A percentile compares a stretch with the other conserved stretches of the same genome.
Conservation (phyloP, 129 eudicot genomes). For the Daucus carota region DNA sequence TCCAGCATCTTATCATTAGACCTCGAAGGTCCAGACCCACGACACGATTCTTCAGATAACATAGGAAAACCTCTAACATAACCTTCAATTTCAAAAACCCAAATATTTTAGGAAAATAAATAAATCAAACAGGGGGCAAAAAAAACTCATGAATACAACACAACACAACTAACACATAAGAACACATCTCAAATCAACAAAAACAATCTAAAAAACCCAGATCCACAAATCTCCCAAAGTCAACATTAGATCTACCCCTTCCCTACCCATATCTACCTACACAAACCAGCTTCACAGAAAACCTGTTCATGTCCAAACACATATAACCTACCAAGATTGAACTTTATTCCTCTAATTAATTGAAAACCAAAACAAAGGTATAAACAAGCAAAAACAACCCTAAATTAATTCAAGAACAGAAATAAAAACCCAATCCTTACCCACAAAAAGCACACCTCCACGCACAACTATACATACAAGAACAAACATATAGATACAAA, state of each 20-base stretch:
- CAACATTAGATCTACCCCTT: slow-evolving; percentile 42
- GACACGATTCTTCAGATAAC: slow-evolving; percentile 45
- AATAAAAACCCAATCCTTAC: not conserved
- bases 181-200: not conserved
- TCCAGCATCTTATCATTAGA: slow-evolving; percentile 35
- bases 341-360: not conserved
- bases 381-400: not conserved
- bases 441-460: slow-evolving; percentile 11
- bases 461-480: not conserved
- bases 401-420: not conserved
- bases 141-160: not conserved
- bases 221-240: slow-evolving; percentile 3
- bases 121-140: not conserved
- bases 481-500: not conserved
- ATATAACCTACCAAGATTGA: not conserved
- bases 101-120: too few relatives aligned
- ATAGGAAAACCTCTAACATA: slow-evolving; percentile 58
- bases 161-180: not conserved
- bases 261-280: not conserved
- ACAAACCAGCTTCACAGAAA: not conserved
- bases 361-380: not conserved
- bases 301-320: not conserved
- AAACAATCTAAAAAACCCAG: not conserved
- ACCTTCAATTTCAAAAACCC: slow-evolving; percentile 39
- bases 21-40: slow-evolving; percentile 37